Conservation (phyloP, 495 filamentous ascomycete species). For the Opeltia flavorubescens region DNA sequence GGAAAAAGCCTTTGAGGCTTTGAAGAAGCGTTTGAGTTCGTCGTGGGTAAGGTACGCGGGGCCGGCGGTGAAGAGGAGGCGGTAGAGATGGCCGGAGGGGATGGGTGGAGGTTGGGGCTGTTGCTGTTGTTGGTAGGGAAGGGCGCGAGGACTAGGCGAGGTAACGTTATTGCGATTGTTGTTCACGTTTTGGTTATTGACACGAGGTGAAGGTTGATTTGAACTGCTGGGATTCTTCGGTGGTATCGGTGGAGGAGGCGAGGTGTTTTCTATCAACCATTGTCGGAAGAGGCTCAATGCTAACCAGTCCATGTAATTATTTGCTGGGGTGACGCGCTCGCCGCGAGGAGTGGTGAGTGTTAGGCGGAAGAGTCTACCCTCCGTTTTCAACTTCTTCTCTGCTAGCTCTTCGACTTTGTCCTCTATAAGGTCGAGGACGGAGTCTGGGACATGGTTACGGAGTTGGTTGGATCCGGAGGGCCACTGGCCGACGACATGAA, state of each 20-base stretch:
- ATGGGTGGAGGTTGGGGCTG: conserved; percentile 11
- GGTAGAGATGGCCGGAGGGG: conserved; percentile 50
- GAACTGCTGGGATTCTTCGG: conserved; percentile 23
- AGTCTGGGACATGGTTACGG: conserved; percentile 50
- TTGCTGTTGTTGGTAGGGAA: conserved; percentile 1
- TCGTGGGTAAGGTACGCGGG: conserved; percentile 64
- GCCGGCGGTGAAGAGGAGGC: conserved; percentile 47
- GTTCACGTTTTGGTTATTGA: conserved; percentile 9
- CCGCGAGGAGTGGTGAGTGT: conserved; percentile 65
- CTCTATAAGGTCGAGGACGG: conserved; percentile 75
- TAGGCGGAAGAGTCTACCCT: conserved; percentile 66
- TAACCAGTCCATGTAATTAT: conserved; percentile 75
- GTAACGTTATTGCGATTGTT: conserved; percentile 17
- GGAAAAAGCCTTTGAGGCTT: conserved; percentile 19
- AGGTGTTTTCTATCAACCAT: conserved; percentile 80
- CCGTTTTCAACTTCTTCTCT: conserved; percentile 49
- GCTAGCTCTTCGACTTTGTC: conserved; percentile 80
- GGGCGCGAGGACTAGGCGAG: conserved; percentile 12
- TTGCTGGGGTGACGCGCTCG: conserved; percentile 63
- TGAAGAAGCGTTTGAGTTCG: conserved; percentile 78
- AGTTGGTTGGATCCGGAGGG: conserved; percentile 64
- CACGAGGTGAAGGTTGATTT: conserved; percentile 12
- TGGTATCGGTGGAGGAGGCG: conserved; percentile 44
- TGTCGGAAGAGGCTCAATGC: conserved; percentile 73
- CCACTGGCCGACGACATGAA: conserved; percentile 90